These are phyloP conservation scores for Jatropha curcas DNA, from an alignment of 345 rosid genomes.

Conservation along the genomic window DNA sequence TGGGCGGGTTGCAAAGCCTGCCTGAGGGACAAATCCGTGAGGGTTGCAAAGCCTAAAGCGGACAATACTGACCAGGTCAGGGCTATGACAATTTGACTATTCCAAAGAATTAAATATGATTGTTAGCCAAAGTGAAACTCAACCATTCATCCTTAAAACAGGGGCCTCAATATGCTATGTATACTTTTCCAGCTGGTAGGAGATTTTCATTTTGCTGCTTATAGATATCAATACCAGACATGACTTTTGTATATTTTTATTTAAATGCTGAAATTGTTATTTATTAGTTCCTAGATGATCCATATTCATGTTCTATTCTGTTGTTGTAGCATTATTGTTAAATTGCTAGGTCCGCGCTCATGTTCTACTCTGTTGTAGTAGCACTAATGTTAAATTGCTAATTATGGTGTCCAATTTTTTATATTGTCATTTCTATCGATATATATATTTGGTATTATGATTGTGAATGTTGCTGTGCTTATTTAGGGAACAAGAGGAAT, in stretches of 20 bases:
- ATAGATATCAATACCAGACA: not conserved
- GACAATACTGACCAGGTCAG: too few species aligned
- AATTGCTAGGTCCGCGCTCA: not conserved
- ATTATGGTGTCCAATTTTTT: not conserved
- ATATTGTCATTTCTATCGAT: too few species aligned
- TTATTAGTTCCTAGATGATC: not conserved
- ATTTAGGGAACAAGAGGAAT: not conserved
- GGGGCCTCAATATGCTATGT: not conserved
- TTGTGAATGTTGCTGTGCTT: not conserved
- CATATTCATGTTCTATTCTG: too few species aligned
- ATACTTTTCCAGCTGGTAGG: not conserved
- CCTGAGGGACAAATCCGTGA: too few species aligned
- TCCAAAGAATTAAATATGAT: not conserved
- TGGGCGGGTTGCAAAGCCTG: too few species aligned
- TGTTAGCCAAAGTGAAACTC: not conserved
- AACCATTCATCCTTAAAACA: not conserved
- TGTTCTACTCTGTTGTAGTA: not conserved
- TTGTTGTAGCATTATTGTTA: not conserved
- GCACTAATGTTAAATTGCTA: not conserved
- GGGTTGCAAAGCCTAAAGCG: too few species aligned
- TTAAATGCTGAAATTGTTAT: not conserved
- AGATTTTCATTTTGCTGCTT: conserved; percentile 6
- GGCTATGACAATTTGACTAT: too few species aligned
- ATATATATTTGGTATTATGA: not conserved
- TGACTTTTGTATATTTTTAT: not conserved